These are phyloP conservation scores for Aspergillus ibericus DNA, from an alignment of 2,329 filamentous ascomycete genomes.

Conservation along the genomic window DNA sequence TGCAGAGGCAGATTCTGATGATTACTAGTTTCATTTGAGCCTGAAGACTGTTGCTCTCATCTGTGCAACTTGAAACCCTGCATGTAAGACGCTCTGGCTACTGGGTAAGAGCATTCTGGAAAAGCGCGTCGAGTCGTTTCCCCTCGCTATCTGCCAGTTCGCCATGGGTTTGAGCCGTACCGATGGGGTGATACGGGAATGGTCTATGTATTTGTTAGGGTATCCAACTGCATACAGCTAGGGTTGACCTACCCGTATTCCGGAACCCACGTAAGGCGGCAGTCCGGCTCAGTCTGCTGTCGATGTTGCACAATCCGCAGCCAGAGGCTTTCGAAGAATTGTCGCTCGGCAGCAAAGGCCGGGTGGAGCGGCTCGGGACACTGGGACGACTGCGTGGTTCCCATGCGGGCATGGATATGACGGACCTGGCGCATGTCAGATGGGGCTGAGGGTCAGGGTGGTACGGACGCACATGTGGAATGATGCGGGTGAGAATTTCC, in stretches of 20 bases:
- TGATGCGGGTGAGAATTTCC: slow-evolving; percentile 22
- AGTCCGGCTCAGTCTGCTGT: not conserved
- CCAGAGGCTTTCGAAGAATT: slow-evolving; percentile 34
- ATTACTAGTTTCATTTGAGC: too few relatives aligned
- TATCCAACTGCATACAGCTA: not conserved
- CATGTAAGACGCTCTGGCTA: not conserved
- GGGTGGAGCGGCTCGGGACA: slow-evolving; percentile 37
- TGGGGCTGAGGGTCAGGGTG: too few relatives aligned
- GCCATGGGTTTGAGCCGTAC: slow-evolving; percentile 14
- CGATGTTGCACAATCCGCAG: slow-evolving; percentile 13
- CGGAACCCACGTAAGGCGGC: slow-evolving; percentile 12
- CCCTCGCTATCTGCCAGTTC: slow-evolving; percentile 24
- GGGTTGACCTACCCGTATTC: slow-evolving; percentile 12
- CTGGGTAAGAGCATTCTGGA: slow-evolving; percentile 2
- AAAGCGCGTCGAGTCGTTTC: slow-evolving; percentile 15
- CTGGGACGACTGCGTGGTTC: slow-evolving; percentile 40
- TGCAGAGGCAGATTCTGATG: too few relatives aligned
- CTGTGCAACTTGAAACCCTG: too few relatives aligned
- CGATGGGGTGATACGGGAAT: slow-evolving; percentile 24
- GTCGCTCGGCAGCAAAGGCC: slow-evolving; percentile 28
- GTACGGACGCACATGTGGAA: slow-evolving; percentile 29
- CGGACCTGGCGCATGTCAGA: slow-evolving; percentile 24
- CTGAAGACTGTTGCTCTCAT: too few relatives aligned
- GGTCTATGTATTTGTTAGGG: slow-evolving; percentile 12
- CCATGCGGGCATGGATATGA: slow-evolving; percentile 39